Conservation (phyloP, 768 basidiomycete genomes). For the Pleurotus salmoneostramineus region DNA sequence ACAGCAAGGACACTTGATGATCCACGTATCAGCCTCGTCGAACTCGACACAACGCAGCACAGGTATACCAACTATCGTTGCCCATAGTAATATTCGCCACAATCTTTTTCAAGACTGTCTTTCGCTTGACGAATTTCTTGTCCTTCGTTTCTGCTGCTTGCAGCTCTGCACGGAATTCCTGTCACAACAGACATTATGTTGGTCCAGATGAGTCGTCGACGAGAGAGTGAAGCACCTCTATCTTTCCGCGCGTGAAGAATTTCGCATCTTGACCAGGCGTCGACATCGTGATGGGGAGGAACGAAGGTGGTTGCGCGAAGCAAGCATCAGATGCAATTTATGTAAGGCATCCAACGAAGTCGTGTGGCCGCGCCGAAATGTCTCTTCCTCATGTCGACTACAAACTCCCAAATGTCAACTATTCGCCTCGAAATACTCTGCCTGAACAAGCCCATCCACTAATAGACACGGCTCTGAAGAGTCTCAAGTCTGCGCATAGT, state of each 20-base stretch:
- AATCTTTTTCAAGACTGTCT: slow-evolving; percentile 94
- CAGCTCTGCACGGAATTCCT: slow-evolving; percentile 91
- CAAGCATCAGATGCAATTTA: slow-evolving; percentile 2
- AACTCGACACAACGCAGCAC: slow-evolving; percentile 15
- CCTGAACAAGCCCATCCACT: slow-evolving; percentile 28
- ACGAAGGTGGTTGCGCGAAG: not conserved
- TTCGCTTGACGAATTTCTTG: slow-evolving; percentile 93
- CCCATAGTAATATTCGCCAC: slow-evolving; percentile 99
- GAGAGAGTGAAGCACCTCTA: slow-evolving; percentile 55
- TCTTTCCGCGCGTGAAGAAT: slow-evolving; percentile 90
- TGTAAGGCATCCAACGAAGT: not conserved
- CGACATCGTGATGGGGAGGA: slow-evolving; percentile 12
- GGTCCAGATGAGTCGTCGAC: not conserved
- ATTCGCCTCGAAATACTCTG: slow-evolving; percentile 15
- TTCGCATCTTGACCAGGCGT: slow-evolving; percentile 82
- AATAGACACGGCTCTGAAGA: slow-evolving; percentile 58
- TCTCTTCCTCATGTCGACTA: not conserved
- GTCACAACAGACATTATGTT: slow-evolving; percentile 6
- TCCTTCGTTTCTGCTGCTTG: slow-evolving; percentile 92
- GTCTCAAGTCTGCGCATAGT: slow-evolving; percentile 51
- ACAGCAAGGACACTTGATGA: slow-evolving; percentile 81
- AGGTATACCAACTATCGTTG: slow-evolving; percentile 82
- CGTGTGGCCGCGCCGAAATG: not conserved
- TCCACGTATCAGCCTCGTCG: slow-evolving; percentile 16
- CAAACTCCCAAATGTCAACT: not conserved